Conservation (phyloP, 1,284 basidiomycete species). For the Cryptococcus deneoformans region DNA sequence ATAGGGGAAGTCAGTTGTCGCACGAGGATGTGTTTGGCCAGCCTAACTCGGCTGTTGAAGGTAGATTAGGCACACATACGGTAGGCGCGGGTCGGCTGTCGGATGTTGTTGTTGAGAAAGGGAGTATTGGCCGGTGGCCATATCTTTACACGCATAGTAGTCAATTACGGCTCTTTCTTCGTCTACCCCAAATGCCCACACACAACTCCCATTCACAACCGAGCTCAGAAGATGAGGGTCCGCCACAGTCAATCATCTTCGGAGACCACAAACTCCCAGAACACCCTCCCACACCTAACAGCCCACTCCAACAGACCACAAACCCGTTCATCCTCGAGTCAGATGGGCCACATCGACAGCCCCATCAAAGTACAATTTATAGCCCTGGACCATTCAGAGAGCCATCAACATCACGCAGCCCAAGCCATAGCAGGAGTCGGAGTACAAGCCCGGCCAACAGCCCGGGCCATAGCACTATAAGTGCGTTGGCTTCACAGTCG, state of each 20-base stretch:
- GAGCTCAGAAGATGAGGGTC: slow-evolving; percentile 29
- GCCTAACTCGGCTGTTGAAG: too few relatives aligned
- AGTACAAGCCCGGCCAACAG: not conserved
- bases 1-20: too few relatives aligned
- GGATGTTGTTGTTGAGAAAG: too few relatives aligned
- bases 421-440: slow-evolving; percentile 16
- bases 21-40: too few relatives aligned
- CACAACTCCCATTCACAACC: too few relatives aligned
- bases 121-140: too few relatives aligned
- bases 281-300: slow-evolving; percentile 4
- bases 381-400: slow-evolving; percentile 17
- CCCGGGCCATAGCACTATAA: slow-evolving; percentile 29
- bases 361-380: slow-evolving; percentile 7
- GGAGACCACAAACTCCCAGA: slow-evolving; percentile 11
- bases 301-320: not conserved
- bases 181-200: too few relatives aligned
- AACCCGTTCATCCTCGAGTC: not conserved
- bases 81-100: too few relatives aligned
- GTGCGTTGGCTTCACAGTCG: slow-evolving; percentile 27
- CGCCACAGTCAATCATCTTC: slow-evolving; percentile 33
- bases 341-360: not conserved
- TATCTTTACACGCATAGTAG: too few relatives aligned
- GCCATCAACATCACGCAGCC: slow-evolving; percentile 13
- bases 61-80: too few relatives aligned
- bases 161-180: too few relatives aligned